Evolutionary conservation across 225 moss, liverwort and hornwort species (phyloP).

Genomic region (Lunularia cruciata): DNA sequence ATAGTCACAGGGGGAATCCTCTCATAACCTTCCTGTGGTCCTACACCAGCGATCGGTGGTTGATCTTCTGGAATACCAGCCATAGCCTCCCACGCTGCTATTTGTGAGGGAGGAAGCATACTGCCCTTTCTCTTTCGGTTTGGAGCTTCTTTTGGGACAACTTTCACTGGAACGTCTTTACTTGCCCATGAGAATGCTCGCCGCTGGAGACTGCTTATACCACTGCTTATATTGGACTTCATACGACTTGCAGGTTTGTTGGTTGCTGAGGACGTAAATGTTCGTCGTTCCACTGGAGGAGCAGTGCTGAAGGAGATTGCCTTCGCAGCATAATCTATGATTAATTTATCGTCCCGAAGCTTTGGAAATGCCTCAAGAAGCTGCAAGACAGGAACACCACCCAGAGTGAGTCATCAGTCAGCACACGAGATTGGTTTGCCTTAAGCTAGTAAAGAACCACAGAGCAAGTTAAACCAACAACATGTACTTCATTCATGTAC

Average conservation of each 20-base stretch:
- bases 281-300: slow-evolving; percentile 59
- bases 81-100: slow-evolving; percentile 96
- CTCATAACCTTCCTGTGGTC: slow-evolving; percentile 66
- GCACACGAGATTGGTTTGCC: not conserved
- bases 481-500: slow-evolving; percentile 32
- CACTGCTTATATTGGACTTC: slow-evolving; percentile 72
- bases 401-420: not conserved
- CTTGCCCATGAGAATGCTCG: slow-evolving; percentile 89
- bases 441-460: not conserved
- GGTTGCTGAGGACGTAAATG: slow-evolving; percentile 37
- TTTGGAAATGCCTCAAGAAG: slow-evolving; percentile 89
- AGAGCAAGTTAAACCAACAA: not conserved
- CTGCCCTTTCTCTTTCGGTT: slow-evolving; percentile 86
- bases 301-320: slow-evolving; percentile 62
- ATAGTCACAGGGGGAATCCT: slow-evolving; percentile 70
- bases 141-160: slow-evolving; percentile 56
- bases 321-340: slow-evolving; percentile 80
- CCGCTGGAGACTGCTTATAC: slow-evolving; percentile 66
- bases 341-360: slow-evolving; percentile 75
- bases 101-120: slow-evolving; percentile 78
- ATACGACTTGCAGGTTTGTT: slow-evolving; percentile 46
- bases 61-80: slow-evolving; percentile 89
- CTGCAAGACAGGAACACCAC: slow-evolving; percentile 43
- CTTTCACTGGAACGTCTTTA: slow-evolving; percentile 72
- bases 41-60: slow-evolving; percentile 30